These are phyloP conservation scores for Acanthamoeba polyphaga DNA, from an alignment of 208 protist genomes.

Conservation along the genomic window DNA sequence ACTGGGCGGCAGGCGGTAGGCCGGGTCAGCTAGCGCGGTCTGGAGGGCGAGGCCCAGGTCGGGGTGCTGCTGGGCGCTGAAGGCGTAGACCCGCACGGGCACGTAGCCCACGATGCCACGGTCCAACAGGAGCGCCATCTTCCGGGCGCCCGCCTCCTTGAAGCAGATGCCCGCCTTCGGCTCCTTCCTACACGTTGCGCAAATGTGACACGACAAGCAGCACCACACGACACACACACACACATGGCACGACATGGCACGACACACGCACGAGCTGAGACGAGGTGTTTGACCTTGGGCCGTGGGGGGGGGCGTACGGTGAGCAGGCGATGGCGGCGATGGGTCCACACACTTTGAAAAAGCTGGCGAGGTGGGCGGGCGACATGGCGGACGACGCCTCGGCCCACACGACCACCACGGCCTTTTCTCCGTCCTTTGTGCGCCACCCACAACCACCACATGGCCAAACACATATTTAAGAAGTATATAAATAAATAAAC, in stretches of 20 bases:
- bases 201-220: background rate
- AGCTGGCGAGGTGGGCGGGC: background rate
- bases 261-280: background rate
- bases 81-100: slow-evolving; percentile 12
- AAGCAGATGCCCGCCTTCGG: background rate
- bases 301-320: background rate
- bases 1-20: background rate
- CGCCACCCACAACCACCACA: background rate
- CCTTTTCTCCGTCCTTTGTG: slow-evolving; percentile 10
- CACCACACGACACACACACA: background rate
- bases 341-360: background rate
- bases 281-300: background rate
- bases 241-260: background rate
- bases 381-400: background rate
- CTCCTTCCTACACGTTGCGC: background rate
- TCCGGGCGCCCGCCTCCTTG: background rate
- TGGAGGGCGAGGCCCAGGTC: slow-evolving; percentile 29
- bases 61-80: background rate
- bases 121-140: slow-evolving; percentile 12
- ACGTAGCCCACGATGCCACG: slow-evolving; percentile 18
- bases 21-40: background rate
- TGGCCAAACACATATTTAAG: background rate
- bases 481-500: background rate
- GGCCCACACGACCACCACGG: background rate
- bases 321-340: background rate